A percentile compares a stretch with the other conserved stretches of the same genome.
Evolutionary conservation across 495 filamentous ascomycete genomes (phyloP).

Genomic region (Sphaerosporella brunnea): DNA sequence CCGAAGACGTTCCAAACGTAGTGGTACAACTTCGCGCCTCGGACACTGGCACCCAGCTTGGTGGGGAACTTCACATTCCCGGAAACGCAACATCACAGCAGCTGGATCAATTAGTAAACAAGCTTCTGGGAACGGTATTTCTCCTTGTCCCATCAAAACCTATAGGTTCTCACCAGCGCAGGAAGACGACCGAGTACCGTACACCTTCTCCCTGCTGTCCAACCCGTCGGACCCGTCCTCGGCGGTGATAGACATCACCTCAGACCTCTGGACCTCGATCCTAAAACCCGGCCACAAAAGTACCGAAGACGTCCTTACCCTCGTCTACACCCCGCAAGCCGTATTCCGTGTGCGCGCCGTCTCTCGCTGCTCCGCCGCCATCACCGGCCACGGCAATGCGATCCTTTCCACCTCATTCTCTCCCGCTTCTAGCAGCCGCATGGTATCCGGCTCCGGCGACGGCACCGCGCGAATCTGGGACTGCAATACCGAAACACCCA

Average conservation of each 20-base stretch:
- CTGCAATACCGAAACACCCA: conserved; percentile 80
- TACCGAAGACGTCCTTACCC: conserved; percentile 54
- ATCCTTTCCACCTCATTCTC: conserved; percentile 85
- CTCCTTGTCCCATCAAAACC: conserved; percentile 14
- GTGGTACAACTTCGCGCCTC: conserved; percentile 79
- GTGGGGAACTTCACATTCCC: conserved; percentile 44
- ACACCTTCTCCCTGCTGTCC: conserved; percentile 60
- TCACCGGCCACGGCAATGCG: conserved; percentile 78
- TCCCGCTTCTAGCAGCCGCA: conserved; percentile 55
- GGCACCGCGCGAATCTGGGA: conserved; percentile 89
- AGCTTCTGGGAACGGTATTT: conserved; percentile 61
- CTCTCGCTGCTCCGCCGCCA: conserved; percentile 70
- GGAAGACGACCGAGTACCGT: conserved; percentile 68
- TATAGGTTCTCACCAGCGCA: conserved; percentile 29
- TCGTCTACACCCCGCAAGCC: conserved; percentile 77
- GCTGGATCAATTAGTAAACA: conserved; percentile 79
- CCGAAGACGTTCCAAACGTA: conserved; percentile 56
- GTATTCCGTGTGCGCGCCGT: conserved; percentile 89
- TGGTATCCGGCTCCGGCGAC: conserved; percentile 84
- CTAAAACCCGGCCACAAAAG: conserved; percentile 45
- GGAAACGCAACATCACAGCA: conserved; percentile 78
- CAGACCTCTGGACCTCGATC: conserved; percentile 58
- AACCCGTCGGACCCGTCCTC: conserved; percentile 30
- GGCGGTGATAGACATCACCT: conserved; percentile 40
- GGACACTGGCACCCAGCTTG: conserved; percentile 42